Base-by-base conservation (phyloP, 2,329 filamentous ascomycete species). In the Venturia asperata region DNA sequence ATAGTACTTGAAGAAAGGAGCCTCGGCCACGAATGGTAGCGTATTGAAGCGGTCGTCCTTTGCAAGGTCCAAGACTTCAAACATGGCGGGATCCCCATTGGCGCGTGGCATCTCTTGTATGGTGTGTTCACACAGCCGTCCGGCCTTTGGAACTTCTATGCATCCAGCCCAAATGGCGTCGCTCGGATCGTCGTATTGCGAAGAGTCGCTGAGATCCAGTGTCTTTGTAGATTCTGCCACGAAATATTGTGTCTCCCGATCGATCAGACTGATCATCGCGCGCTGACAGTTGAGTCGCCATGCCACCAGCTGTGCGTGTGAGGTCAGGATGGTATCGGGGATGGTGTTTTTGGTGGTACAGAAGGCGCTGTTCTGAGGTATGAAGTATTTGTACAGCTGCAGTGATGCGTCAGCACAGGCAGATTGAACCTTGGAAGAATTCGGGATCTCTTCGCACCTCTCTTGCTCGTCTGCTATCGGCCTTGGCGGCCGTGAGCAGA, bases 141-240 rank as follows among this genome's bases (percentile, higher is more conserved):
- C 72, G 4, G 69, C 69, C 66, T 75, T 74, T 4, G 74, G 70
- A 15, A 76, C 71, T n/a, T 71, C 70, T 30, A 71, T 68, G 63
- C 73, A 72, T 30, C 64, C 56, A 5, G 61, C 52, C 77, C 77
- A 71, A 64, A 74, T 64, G 65, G 73, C 65, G 73, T 75, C 67
- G 67, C 71, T 62, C 66, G 71, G 43, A 1, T 72, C 68, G 21
- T 77, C 74, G 55, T 70, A 72, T 3, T 70, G 67, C 5, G 69
- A 64, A 37, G 69, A 70, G 39, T 79, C 69, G 37, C 74, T 73
- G 11, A 81, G 70, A 62, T 73, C 73, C 7, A 77, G 68, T 0
- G 75, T 77, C 66, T 74, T 75, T 3, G 80, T 81, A 19, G 79
- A 77, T 69, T 83, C 81, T n/a, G 80, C 79, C 19, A 83, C 70